Percentiles rank a stretch among this genome's conserved stretches.
Evolutionary conservation across 140 eudicot genomes (phyloP).

Genomic region (Flaveria floridana): DNA sequence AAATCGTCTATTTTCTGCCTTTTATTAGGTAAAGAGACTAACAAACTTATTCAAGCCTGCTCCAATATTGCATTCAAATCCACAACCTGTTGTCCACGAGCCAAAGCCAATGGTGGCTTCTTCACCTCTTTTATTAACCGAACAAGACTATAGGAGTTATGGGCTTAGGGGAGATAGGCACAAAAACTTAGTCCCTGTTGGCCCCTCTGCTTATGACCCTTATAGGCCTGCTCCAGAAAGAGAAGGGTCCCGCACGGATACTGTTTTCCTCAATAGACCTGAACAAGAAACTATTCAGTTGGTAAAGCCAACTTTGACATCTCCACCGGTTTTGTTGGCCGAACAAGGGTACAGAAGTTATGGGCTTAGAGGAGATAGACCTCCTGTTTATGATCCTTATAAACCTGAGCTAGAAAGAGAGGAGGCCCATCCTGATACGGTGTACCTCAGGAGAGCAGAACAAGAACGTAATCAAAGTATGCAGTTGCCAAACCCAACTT

Average conservation of each 20-base stretch:
- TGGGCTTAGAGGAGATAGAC: slow-evolving; percentile 32
- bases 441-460: background rate
- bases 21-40: slow-evolving; percentile 42
- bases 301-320: slow-evolving; percentile 1
- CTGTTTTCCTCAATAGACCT: background rate
- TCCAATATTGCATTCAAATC: slow-evolving; percentile 32
- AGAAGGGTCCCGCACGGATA: slow-evolving; percentile 1
- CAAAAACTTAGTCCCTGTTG: background rate
- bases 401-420: slow-evolving; percentile 11
- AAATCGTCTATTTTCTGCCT: background rate
- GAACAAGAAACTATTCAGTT: slow-evolving; percentile 27
- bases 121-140: slow-evolving; percentile 34
- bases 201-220: slow-evolving; percentile 11
- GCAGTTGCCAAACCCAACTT: slow-evolving; percentile 17
- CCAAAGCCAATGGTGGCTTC: slow-evolving; percentile 24
- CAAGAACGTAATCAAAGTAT: slow-evolving; percentile 20
- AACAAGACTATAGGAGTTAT: slow-evolving; percentile 40
- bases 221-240: slow-evolving; percentile 6
- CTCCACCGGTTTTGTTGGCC: slow-evolving; percentile 25
- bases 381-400: slow-evolving; percentile 10
- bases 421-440: slow-evolving; percentile 7
- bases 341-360: slow-evolving; percentile 36
- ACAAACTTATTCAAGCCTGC: slow-evolving; percentile 43
- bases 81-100: slow-evolving; percentile 29
- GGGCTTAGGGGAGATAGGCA: slow-evolving; percentile 43